Evolutionary conservation across 495 filamentous ascomycete species (phyloP), one percentile per base, ranked within the genome.

Genomic region (Talaromyces nanjingensis): DNA sequence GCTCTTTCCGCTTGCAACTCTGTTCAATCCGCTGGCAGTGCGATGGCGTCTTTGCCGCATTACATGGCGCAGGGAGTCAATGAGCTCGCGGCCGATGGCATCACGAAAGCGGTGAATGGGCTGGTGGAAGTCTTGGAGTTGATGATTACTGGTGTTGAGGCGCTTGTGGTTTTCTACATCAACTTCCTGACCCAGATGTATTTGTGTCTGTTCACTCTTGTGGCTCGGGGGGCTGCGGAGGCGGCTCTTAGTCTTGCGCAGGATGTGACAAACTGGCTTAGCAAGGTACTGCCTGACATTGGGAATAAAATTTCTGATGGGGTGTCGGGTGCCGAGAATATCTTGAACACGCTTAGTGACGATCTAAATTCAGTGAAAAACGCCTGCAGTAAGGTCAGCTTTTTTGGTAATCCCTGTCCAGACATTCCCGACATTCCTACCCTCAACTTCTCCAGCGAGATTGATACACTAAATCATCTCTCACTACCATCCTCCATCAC

Each of bases 31-130:
- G 85, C 96, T 74, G 96, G 93, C 65, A 97, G 92, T 70, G 84
- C 92, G 39, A 93, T 98, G 91, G 94, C 92, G 24, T 97, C 93
- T 20, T 96, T 97, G 91, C 94, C 94, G 18, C 87, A 96, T 72
- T 98, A 96, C 78, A 85, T 97, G 68, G 85, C 92, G 1, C 77
- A 83, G 49, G 94, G 94, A 25, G 88, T 96, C 73, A 98, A 98
- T 74, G 85, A 91, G 39, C 76, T 98, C 37, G 87, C 91, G 6
- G 91, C 91, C 12, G 77, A 78, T 34, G 86, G 89, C 25, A 84
- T 98, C 66, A 90, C 91, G 60, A 84, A 88, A 34, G 85, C 90
- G 3, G 88, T 98, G 55, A 75, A 84, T 56, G 94, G 83, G 16
- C 81, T 97, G 68, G 88, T 89, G 71, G 78, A 84, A 7, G 86